Evolutionary conservation across 2,329 filamentous ascomycete species (phyloP).

Genomic region (Chaetomium sp.): DNA sequence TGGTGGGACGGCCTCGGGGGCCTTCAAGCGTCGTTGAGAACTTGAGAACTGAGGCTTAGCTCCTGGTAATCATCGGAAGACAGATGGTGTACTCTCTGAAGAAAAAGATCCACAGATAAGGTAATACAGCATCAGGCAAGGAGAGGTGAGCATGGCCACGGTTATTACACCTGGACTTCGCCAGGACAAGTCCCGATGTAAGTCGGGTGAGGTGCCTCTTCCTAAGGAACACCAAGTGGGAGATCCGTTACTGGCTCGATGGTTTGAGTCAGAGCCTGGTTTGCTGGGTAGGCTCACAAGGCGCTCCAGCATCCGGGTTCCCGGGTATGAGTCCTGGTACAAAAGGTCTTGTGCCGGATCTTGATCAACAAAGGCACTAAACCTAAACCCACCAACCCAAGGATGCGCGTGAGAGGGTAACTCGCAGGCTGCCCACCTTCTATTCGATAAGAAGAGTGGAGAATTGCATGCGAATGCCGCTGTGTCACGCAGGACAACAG

Average conservation of each 20-base stretch:
- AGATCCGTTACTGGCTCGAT: background rate
- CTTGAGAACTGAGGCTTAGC: background rate
- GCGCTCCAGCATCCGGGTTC: slow-evolving; percentile 9
- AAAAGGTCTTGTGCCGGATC: slow-evolving; percentile 2
- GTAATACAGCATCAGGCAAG: background rate
- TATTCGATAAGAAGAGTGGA: slow-evolving; percentile 2
- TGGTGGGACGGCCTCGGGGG: background rate
- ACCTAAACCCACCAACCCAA: background rate
- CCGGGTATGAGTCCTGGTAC: slow-evolving; percentile 3
- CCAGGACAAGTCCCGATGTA: background rate
- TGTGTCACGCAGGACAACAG: slow-evolving; percentile 10
- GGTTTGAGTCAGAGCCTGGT: background rate
- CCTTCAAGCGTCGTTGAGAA: background rate
- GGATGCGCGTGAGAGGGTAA: background rate
- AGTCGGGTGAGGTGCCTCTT: background rate
- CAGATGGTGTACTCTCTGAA: background rate
- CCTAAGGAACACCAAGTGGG: background rate
- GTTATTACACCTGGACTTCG: background rate
- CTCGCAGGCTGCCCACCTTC: background rate
- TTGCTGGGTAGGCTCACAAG: background rate
- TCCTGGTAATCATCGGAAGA: background rate
- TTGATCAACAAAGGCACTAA: slow-evolving; percentile 3
- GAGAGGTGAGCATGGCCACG: background rate
- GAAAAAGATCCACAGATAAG: background rate
- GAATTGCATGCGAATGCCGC: background rate